Evolutionary conservation across 441 rosid genomes (phyloP).

Genomic region (Pelargonium hybrid): DNA sequence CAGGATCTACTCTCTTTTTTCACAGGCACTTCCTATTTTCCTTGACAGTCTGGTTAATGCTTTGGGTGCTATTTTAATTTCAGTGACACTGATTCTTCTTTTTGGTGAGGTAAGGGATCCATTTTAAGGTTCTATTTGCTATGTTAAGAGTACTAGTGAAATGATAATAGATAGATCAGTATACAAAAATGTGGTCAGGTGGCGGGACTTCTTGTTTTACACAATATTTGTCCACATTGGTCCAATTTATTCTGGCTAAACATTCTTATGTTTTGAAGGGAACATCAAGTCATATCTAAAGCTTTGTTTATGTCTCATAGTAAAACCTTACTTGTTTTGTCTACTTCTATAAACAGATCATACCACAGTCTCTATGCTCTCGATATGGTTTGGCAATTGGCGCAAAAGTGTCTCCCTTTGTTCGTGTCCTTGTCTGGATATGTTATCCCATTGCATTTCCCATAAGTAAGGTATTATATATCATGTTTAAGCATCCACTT

Average conservation of each 20-base stretch:
- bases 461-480: slow-evolving; percentile 22
- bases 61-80: slow-evolving; percentile 54
- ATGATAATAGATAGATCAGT: neutral
- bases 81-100: slow-evolving; percentile 56
- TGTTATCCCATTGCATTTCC: slow-evolving; percentile 26
- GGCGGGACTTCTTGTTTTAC: neutral
- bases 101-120: slow-evolving; percentile 53
- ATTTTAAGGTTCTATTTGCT: neutral
- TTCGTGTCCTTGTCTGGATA: slow-evolving; percentile 24
- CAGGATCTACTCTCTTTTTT: neutral
- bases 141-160: neutral
- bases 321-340: neutral
- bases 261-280: neutral
- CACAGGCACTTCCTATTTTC: slow-evolving; percentile 61
- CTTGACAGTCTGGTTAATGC: slow-evolving; percentile 55
- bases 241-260: neutral
- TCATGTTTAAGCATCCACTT: neutral
- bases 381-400: slow-evolving; percentile 26
- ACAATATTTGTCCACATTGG: too few relatives aligned
- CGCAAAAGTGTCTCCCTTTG: slow-evolving; percentile 18
- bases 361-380: slow-evolving; percentile 24
- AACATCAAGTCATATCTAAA: neutral
- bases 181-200: neutral
- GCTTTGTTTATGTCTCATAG: neutral
- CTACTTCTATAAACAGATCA: slow-evolving; percentile 15